phyloP scores from a whole-genome alignment of 371 early-diverging fungal species.

The Polyrhizophydium stewartii region DNA sequence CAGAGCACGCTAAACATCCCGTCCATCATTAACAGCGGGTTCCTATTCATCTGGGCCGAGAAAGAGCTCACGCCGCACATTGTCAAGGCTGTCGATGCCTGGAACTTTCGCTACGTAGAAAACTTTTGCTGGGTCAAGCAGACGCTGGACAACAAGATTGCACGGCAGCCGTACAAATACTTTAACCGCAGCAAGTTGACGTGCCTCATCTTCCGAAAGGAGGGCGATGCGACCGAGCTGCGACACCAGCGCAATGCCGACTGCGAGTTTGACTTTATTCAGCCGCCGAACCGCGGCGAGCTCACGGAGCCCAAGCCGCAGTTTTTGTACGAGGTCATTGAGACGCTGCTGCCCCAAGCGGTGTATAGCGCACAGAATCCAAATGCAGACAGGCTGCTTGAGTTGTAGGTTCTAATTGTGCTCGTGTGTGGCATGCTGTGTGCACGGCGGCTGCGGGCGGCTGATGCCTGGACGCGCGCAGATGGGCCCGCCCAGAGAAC shows the following conservation, averaged over 20 bases:
- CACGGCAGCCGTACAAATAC: conserved; percentile 56
- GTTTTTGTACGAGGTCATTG: conserved; percentile 80
- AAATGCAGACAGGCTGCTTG: conserved; percentile 7
- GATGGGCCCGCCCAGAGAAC: conserved; percentile 48
- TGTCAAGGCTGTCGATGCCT: conserved; percentile 61
- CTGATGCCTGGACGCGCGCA: conserved; percentile 2
- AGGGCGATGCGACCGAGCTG: conserved; percentile 79
- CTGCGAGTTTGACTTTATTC: conserved; percentile 87
- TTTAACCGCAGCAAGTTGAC: conserved; percentile 82
- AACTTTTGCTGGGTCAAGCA: conserved; percentile 93
- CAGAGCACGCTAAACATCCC: conserved; percentile 53
- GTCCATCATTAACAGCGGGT: conserved; percentile 67
- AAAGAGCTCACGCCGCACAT: conserved; percentile 83
- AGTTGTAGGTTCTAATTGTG: conserved; percentile 11
- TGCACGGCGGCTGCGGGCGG: too few relatives aligned
- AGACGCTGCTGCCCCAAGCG: conserved; percentile 80
- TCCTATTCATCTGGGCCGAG: conserved; percentile 88
- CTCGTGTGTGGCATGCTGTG: too few relatives aligned
- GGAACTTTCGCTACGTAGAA: conserved; percentile 93
- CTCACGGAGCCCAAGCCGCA: conserved; percentile 73
- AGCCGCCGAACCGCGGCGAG: conserved; percentile 52
- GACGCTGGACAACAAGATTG: conserved; percentile 74
- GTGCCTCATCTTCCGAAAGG: conserved; percentile 83
- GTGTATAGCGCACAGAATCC: conserved; percentile 59
- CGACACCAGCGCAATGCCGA: conserved; percentile 91